Conservation (phyloP, 352 stramenopile genomes). For the Globisporangium abappressorium region DNA sequence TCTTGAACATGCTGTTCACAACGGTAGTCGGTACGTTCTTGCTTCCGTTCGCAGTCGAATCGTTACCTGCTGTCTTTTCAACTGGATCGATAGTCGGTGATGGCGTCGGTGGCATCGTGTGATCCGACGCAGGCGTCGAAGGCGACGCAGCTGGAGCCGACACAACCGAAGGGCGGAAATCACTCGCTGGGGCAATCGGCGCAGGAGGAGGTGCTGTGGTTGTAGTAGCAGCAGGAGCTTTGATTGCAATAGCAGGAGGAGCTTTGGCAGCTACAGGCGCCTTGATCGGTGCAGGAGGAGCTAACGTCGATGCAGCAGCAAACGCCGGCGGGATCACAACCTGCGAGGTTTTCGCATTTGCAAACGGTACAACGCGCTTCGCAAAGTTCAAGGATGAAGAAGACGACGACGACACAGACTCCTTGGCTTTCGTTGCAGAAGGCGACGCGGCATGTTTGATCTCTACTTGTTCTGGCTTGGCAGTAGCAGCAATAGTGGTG, state of each 20-base stretch:
- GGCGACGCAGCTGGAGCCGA: constrained; percentile 16
- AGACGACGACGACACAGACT: not conserved
- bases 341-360: constrained; percentile 4
- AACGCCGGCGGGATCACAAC: constrained; percentile 2
- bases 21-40: constrained; percentile 16
- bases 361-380: constrained; percentile 16
- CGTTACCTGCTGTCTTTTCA: not conserved
- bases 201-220: not conserved
- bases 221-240: not conserved
- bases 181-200: not conserved
- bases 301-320: not conserved
- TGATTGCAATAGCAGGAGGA: not conserved
- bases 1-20: constrained; percentile 36
- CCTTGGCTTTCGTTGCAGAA: constrained; percentile 6
- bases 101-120: constrained; percentile 24
- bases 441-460: not conserved
- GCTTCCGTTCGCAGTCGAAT: not conserved
- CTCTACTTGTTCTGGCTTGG: not conserved
- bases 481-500: not conserved
- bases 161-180: constrained; percentile 16
- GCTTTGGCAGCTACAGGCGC: not conserved
- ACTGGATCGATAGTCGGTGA: constrained; percentile 23
- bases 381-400: constrained; percentile 13
- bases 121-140: constrained; percentile 33
- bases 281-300: not conserved